Evolutionary conservation across 495 filamentous ascomycete genomes (phyloP).

Genomic region (Penicillium pulvis): DNA sequence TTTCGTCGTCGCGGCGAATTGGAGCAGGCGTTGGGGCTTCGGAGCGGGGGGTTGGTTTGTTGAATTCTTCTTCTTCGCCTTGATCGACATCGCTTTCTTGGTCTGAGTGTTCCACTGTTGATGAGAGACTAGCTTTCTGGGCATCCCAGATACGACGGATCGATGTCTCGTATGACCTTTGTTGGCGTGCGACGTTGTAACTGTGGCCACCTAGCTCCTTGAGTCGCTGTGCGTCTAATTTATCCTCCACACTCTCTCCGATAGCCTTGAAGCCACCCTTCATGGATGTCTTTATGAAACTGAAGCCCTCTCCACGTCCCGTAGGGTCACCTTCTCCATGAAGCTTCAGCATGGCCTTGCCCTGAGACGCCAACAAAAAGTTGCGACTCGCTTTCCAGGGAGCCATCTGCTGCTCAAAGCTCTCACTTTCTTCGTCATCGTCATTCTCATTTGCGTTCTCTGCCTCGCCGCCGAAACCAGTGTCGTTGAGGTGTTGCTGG

Average conservation of each 20-base stretch:
- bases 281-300: conserved; percentile 96
- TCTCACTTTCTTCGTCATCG: conserved; percentile 65
- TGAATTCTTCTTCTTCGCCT: conserved; percentile 64
- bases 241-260: conserved; percentile 84
- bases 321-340: conserved; percentile 97
- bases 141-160: conserved; percentile 89
- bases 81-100: conserved; percentile 67
- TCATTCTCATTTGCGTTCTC: conserved; percentile 73
- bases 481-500: conserved; percentile 77
- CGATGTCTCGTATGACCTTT: conserved; percentile 82
- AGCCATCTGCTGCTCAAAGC: conserved; percentile 84
- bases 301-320: conserved; percentile 89
- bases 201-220: conserved; percentile 92
- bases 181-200: conserved; percentile 94
- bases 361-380: conserved; percentile 88
- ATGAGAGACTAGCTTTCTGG: conserved; percentile 76
- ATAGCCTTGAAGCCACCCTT: conserved; percentile 94
- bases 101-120: conserved; percentile 62
- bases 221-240: conserved; percentile 75
- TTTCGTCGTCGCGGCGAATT: conserved; percentile 69
- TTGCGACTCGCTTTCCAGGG: conserved; percentile 95
- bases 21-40: conserved; percentile 61
- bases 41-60: conserved; percentile 61
- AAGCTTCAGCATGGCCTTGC: conserved; percentile 95
- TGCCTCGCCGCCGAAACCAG: conserved; percentile 72